Base-by-base conservation (phyloP, 2,329 filamentous ascomycete species). In the Epichloe sylvatica region DNA sequence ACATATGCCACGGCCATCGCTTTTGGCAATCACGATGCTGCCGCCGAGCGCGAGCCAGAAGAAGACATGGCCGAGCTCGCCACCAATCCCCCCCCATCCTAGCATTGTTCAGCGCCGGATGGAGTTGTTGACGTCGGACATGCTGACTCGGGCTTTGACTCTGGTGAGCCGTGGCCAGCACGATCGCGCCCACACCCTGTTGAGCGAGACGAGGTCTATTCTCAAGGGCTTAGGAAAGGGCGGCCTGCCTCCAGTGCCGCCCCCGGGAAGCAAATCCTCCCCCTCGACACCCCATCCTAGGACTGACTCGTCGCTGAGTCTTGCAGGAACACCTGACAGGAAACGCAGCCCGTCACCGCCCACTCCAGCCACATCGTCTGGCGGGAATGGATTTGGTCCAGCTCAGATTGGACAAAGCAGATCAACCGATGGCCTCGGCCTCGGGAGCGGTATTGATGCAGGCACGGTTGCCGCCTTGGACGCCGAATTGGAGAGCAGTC, bases 101-200 rank as follows among this genome's bases (percentile, higher is more conserved):
- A 87, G 84, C 54, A 89, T 98, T 52, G 91, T 98, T 6, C 92
- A 98, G 68, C 80, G 92, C 39, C 84, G 92, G 43, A 98, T 98
- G 92, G 92, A 98, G 67, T 74, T 98, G 33, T 77, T 98, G 48
- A 97, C 92, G 2, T 97, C 91, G 1, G 92, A 98, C 64, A 98
- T 98, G 92, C 77, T 98, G 54, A 94, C 88, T 7, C 78, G 92
- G 51, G 90, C 92, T 13, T 71, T 98, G 53, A 95, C 89, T 0
- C 77, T 98, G 19, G 90, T 97, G 19, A 87, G 87, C 52, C 81
- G 89, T 37, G 88, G 87, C 35, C 91, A 97, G 67, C 87, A 96
- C 63, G 92, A 98, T 60, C 84, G 90, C 36, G 92, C 90, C 0
- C 86, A 94, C 58, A 94, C 94, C 50, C 78, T 98, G 3, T 75